A percentile compares a stretch with the other conserved stretches of the same genome.
Evolutionary conservation across 305 asterid species (phyloP).

Genomic region (Solanum hybrid): DNA sequence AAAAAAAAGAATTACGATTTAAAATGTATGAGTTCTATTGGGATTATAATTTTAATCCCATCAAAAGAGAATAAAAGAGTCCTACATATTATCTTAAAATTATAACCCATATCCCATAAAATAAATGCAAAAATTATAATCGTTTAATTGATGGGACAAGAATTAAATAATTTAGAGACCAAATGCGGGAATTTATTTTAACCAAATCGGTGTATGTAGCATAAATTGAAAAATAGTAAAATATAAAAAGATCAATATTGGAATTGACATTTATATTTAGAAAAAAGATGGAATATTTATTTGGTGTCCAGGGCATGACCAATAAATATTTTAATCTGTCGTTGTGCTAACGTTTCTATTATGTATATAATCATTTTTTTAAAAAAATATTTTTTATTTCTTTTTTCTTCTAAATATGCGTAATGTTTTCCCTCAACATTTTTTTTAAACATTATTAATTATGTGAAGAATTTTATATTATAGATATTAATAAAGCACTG

Average conservation of each 20-base stretch:
- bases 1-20: not conserved
- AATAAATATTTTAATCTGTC: not conserved
- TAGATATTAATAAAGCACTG: not conserved
- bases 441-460: not conserved
- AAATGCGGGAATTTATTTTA: not conserved
- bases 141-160: not conserved
- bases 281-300: not conserved
- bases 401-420: not conserved
- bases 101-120: not conserved
- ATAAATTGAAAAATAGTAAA: not conserved
- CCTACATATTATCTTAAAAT: not conserved
- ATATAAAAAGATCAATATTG: not conserved
- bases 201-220: not conserved
- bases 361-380: not conserved
- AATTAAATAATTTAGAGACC: not conserved
- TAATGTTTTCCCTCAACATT: not conserved
- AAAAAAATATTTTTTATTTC: not conserved
- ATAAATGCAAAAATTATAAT: not conserved
- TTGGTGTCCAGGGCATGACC: not conserved
- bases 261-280: not conserved
- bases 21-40: not conserved
- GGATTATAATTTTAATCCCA: not conserved
- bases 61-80: not conserved
- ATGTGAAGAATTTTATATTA: not conserved
- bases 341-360: not conserved